A percentile compares a stretch with the other conserved stretches of the same genome.
These are phyloP conservation scores for Bipolaris victoriae DNA, from an alignment of 2,329 filamentous ascomycete genomes.

Conservation along the genomic window DNA sequence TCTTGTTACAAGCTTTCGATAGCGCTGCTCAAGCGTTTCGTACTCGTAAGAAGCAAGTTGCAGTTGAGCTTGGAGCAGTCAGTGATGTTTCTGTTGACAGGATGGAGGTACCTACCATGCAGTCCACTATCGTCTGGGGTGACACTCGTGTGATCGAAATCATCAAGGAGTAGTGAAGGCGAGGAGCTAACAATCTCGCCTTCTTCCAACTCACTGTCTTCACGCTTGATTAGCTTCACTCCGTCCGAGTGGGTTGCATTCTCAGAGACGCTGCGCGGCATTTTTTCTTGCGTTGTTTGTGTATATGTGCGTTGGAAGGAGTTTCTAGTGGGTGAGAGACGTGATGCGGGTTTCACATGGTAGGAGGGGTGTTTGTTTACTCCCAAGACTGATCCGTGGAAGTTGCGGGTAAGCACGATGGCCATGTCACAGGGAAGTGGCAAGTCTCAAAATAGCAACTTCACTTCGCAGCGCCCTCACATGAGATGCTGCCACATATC, in stretches of 20 bases:
- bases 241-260: neutral
- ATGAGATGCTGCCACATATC: neutral
- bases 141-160: neutral
- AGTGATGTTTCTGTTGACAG: neutral
- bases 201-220: constrained; percentile 6
- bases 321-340: neutral
- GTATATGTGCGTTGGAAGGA: neutral
- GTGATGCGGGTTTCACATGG: neutral
- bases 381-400: neutral
- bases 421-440: neutral
- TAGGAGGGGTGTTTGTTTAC: neutral
- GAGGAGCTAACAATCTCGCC: constrained; percentile 6
- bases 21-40: constrained; percentile 14
- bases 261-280: neutral
- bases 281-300: neutral
- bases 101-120: constrained; percentile 1
- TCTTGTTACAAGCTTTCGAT: constrained; percentile 15
- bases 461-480: neutral
- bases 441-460: neutral
- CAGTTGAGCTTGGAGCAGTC: constrained; percentile 15
- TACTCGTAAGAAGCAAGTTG: constrained; percentile 20
- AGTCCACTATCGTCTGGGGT: neutral
- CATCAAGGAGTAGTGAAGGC: constrained; percentile 9
- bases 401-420: neutral
- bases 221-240: neutral